Base-by-base conservation (phyloP, 352 stramenopile species). In the Thalassiosira mediterranea region DNA sequence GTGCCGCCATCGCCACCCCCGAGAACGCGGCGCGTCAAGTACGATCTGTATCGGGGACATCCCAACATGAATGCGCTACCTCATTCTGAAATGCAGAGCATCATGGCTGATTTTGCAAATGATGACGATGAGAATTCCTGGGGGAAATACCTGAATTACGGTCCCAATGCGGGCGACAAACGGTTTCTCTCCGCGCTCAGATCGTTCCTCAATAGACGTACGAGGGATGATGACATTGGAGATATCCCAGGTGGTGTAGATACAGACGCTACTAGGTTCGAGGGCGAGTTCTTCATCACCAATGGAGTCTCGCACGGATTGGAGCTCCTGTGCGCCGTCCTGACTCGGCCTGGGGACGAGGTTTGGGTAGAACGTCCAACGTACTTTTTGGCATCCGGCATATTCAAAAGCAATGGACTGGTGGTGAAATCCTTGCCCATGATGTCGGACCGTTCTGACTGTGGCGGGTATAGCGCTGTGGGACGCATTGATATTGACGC, bases 351-450 rank as follows among this genome's bases (percentile, higher is more conserved):
- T 49, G 93, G 90, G 58, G 95, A 96, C 82, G 86, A 93, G 15
- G 93, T 96, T 10, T 95, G 96, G 64, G 87, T 97, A 1, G 95
- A 98, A 75, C 85, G 95, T 15, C 95, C 95, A 8, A 97, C 94
- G 2, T 98, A 98, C 77, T 98, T 97, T 62, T 76, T 97, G 10
- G 94, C 90, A 4, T 89, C 94, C 34, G 83, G 94, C 37, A 97
- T 98, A 82, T 97, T 98, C 53, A 85, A 85, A 29, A 94, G 96
- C 57, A 88, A 97, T 66, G 90, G 93, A 17, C 76, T 97, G 8
- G 84, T 93, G 23, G 58, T 97, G 28, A 81, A 90, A 46, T 79
- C 84, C 13, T 72, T 97, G 13, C 91, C 87, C 8, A 94, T 96
- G 29, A 94, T 94, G 26, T 76, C 83, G 31, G 52, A 94, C 29